A percentile compares a stretch with the other conserved stretches of the same genome.
Evolutionary conservation across 352 stramenopile genomes (phyloP).

Genomic region (Phytopythium ostracodes): DNA sequence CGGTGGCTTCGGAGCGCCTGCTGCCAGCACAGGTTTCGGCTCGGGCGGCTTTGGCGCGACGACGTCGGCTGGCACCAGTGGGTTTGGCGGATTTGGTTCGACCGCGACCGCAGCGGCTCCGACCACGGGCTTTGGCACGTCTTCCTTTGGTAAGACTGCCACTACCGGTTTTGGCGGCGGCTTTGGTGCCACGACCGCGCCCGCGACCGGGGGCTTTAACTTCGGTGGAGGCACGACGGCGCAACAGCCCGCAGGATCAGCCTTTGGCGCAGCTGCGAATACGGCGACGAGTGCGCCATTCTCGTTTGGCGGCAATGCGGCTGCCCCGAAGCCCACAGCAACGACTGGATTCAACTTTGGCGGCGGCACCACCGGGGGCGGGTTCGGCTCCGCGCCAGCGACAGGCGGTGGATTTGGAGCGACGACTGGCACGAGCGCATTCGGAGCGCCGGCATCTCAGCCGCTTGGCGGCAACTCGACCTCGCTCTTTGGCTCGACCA

Average conservation of each 20-base stretch:
- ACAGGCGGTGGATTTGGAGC: conserved; percentile 27
- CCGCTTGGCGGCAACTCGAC: conserved; percentile 3
- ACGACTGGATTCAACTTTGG: conserved; percentile 11
- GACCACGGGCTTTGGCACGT: conserved; percentile 4
- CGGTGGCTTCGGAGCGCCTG: conserved; percentile 38
- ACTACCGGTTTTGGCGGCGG: conserved; percentile 6
- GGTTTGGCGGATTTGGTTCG: conserved; percentile 48
- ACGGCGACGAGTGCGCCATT: not conserved
- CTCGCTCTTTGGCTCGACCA: conserved; percentile 5
- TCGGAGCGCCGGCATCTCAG: conserved; percentile 7
- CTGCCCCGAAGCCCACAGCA: not conserved
- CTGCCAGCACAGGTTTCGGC: conserved; percentile 34
- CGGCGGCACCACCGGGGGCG: conserved; percentile 9
- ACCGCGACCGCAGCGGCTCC: conserved; percentile 2
- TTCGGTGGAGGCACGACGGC: not conserved
- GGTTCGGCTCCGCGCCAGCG: conserved; percentile 15
- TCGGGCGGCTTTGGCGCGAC: conserved; percentile 23
- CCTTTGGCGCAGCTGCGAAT: not conserved
- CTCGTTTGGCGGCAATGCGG: not conserved
- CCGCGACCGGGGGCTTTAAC: conserved; percentile 14
- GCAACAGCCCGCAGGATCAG: conserved; percentile 3
- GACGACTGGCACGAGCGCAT: conserved; percentile 15
- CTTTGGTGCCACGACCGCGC: conserved; percentile 8
- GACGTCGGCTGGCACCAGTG: conserved; percentile 7
- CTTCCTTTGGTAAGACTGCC: conserved; percentile 5